phyloP scores from a whole-genome alignment of 2,329 filamentous ascomycete species.

The Domatiomyces globalis region DNA sequence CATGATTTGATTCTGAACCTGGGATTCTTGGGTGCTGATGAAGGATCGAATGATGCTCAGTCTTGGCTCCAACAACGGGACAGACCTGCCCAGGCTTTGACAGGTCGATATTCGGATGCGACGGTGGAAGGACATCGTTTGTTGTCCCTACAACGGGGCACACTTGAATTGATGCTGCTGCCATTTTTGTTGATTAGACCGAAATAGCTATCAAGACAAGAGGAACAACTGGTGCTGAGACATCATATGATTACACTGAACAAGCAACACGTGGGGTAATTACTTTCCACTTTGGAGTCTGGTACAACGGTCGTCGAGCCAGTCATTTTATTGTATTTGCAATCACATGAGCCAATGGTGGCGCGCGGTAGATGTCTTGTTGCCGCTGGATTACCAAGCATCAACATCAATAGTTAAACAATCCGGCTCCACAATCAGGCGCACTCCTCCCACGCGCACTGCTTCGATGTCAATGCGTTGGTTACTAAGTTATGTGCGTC shows the following conservation, averaged over 20 bases:
- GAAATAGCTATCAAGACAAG: too few species aligned
- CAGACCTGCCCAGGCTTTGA: conserved; percentile 15
- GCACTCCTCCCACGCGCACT: too few species aligned
- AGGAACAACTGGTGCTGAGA: too few species aligned
- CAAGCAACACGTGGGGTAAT: too few species aligned
- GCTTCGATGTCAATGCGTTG: too few species aligned
- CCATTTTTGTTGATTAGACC: neutral
- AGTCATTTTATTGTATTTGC: too few species aligned
- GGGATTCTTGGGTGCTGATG: conserved; percentile 15
- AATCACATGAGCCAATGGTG: too few species aligned
- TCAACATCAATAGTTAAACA: neutral
- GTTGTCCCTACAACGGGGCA: conserved; percentile 18
- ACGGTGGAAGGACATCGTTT: conserved; percentile 17
- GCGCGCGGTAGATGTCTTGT: neutral
- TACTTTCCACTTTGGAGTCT: too few species aligned
- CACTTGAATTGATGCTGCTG: conserved; percentile 3
- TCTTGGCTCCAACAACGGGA: conserved; percentile 16
- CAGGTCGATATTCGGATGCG: conserved; percentile 14
- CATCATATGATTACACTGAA: too few species aligned
- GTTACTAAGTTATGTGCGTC: neutral
- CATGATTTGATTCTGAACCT: conserved; percentile 8
- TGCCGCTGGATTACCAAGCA: neutral
- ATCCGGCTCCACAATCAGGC: neutral
- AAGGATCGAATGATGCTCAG: conserved; percentile 18
- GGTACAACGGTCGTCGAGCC: too few species aligned